Base-by-base conservation (phyloP, 805 yeast genomes). In the Candida maltosa region DNA sequence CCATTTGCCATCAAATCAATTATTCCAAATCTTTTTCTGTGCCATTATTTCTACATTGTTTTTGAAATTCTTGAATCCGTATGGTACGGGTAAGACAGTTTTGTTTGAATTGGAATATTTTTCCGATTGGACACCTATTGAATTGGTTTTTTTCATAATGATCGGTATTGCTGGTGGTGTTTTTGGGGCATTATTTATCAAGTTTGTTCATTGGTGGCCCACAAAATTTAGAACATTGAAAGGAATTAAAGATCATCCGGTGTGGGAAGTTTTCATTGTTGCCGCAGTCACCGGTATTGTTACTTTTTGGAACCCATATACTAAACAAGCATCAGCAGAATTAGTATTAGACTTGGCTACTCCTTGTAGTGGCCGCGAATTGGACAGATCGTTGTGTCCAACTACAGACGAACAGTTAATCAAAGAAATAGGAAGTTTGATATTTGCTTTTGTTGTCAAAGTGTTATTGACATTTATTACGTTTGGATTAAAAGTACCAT, bases 71-170 rank as follows among this genome's bases (percentile, higher is more conserved):
- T 51, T 76, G 42, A 66, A 76, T 49, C 82, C 82, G 5, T 76
- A 76, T 45, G 78, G 78, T 2, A 76, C 82, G 1, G 80, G 80
- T 1, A 73, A 75, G 34, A 71, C 77, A 6, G 81, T 76, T 5
- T 49, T 75, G 12, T 76, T 76, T 45, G 78, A 73, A 45, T 69
- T 76, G 29, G 50, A 54, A 11, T 76, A 75, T 47, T 47, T 56
- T 1, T 66, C 74, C 5, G 79, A 74, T 45, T 76, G 82, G 81
- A 61, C 56, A 20, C 55, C 75, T 3, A 46, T 65, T 29, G 82
- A 76, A 41, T 54, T 76, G 28, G 20, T 66, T 4, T 58, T 66
- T 23, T 76, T 70, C 40, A 53, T 73, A 0, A 36, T 67, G 16
- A 59, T 76, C 20, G 82, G 82, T 8, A 53, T 70, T 4, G 58